Evolutionary conservation across 75 land plant species (phyloP), one percentile per base, ranked within the genome.

Genomic region (Selaginella tamariscina): DNA sequence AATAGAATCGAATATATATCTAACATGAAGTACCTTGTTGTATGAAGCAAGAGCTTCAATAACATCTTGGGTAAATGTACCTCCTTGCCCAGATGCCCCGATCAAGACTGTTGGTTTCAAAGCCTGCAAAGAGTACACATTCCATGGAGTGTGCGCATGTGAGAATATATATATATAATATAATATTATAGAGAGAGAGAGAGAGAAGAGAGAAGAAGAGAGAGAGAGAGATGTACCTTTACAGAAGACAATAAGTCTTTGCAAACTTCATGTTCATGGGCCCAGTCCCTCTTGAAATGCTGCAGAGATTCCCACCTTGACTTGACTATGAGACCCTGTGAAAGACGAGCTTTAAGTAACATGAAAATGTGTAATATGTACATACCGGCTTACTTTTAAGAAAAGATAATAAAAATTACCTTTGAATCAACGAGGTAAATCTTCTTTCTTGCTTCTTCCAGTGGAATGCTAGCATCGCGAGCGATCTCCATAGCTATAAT

Each of bases 351-450:
- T n/a, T n/a, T n/a, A n/a, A n/a, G n/a, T n/a, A n/a, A n/a, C n/a
- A n/a, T n/a, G n/a, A n/a, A n/a, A n/a, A n/a, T n/a, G n/a, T n/a
- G n/a, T n/a, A n/a, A n/a, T n/a, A n/a, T n/a, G n/a, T n/a, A n/a
- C n/a, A n/a, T n/a, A n/a, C n/a, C n/a, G n/a, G 49, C 49, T 39
- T 39, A 39, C 5, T 39, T 39, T 5, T 39, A 5, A 39, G 49
- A 5, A 39, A 5, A 39, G 15, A 15, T 15, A 39, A 39, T 5
- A 5, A 5, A 39, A 26, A 22, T 24, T 70, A 92, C 95, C 94
- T 85, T 86, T 8, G 98, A 93, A 66, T 93, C 98, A 32, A 93
- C 88, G 27, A 93, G 85, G 85, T 80, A 86, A 62, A 93, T 85
- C 63, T 81, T 84, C 65, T 83, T 82, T 60, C 95, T 79, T 54